A percentile compares a stretch with the other conserved stretches of the same genome.
Evolutionary conservation across 441 rosid species (phyloP).

Genomic region (Jatropha multifida): DNA sequence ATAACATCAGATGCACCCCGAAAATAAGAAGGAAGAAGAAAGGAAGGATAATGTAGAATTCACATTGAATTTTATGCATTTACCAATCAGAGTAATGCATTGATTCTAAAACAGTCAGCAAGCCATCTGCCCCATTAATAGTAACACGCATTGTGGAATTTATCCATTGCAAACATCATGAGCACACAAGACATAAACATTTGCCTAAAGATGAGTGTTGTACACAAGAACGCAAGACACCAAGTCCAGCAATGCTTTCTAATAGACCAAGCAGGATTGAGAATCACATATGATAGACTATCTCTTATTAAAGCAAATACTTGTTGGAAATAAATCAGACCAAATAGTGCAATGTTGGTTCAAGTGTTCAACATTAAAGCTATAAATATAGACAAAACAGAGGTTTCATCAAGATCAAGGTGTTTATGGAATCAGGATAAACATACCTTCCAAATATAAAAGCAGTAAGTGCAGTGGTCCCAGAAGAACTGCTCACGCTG

Average conservation of each 20-base stretch:
- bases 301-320: background rate
- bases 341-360: background rate
- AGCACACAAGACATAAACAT: background rate
- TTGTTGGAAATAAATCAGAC: background rate
- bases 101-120: background rate
- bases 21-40: background rate
- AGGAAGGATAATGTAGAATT: background rate
- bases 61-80: background rate
- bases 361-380: background rate
- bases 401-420: background rate
- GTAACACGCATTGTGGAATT: background rate
- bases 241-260: background rate
- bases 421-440: background rate
- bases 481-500: constrained; percentile 73
- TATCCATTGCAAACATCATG: background rate
- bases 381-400: background rate
- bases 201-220: background rate
- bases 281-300: background rate
- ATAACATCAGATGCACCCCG: background rate
- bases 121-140: background rate
- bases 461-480: constrained; percentile 84
- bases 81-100: too few relatives aligned
- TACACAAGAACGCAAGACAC: background rate
- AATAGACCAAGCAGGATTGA: background rate
- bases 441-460: constrained; percentile 66